A percentile compares a stretch with the other conserved stretches of the same genome.
These are phyloP conservation scores for Achaetomiella virescens DNA, from an alignment of 495 filamentous ascomycete genomes.

Conservation along the genomic window DNA sequence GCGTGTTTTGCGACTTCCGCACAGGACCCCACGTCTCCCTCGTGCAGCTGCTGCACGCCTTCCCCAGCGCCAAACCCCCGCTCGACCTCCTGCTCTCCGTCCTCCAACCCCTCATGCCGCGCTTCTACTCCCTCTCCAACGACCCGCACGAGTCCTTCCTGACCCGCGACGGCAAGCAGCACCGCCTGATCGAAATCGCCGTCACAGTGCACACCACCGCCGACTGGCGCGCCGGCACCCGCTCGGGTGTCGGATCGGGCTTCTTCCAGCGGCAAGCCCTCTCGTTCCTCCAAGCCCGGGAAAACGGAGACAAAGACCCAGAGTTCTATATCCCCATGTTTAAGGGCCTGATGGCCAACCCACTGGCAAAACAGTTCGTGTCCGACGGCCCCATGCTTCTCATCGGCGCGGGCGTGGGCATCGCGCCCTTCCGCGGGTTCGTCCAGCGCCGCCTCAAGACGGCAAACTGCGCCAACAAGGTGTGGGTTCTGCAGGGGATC, in stretches of 20 bases:
- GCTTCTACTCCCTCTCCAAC: conserved; percentile 96
- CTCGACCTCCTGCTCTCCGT: conserved; percentile 73
- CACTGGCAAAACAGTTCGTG: conserved; percentile 79
- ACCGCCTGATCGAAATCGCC: conserved; percentile 86
- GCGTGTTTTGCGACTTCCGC: conserved; percentile 89
- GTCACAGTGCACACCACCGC: conserved; percentile 84
- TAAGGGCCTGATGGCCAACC: conserved; percentile 97
- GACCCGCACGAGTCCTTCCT: conserved; percentile 81
- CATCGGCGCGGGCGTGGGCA: conserved; percentile 92
- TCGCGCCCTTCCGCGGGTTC: conserved; percentile 95
- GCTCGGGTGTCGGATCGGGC: conserved; percentile 71
- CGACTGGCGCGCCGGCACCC: conserved; percentile 65
- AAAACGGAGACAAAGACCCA: conserved; percentile 46
- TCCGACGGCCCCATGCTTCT: conserved; percentile 94
- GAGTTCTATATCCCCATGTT: conserved; percentile 88
- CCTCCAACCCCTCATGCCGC: conserved; percentile 83
- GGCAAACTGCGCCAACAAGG: conserved; percentile 97
- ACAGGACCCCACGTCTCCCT: conserved; percentile 81
- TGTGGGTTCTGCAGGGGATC: conserved; percentile 97
- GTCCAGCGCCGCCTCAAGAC: conserved; percentile 91
- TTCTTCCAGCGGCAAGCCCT: conserved; percentile 79
- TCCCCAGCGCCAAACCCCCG: conserved; percentile 84
- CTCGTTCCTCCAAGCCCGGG: conserved; percentile 58
- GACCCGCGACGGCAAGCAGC: conserved; percentile 59
- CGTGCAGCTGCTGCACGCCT: conserved; percentile 79